Evolutionary conservation across 257 asterid species (phyloP), one percentile per base, ranked within the genome.

Genomic region (Fraxinus excelsior): DNA sequence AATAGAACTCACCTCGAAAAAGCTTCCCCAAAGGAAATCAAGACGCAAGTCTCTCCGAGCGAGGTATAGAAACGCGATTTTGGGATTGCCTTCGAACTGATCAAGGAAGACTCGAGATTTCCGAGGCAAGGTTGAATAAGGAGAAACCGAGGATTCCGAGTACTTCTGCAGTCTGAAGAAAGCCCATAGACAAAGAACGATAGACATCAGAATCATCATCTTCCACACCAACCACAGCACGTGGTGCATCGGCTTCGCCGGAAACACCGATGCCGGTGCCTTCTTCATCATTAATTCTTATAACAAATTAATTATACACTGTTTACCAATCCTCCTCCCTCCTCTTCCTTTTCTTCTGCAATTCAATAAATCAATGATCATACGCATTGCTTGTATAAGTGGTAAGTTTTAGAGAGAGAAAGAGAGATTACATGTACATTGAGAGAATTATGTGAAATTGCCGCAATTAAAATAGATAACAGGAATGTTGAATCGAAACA

Each of bases 1-100:
- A 78, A 74, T 12, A 13, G 31, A 64, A 79, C 78, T 75, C 38
- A 96, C 99, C 99, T 96, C 91, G 74, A 96, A 91, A 81, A 90
- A 96, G 78, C 88, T 88, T 60, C 85, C 94, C 99, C 99, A 93
- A 2, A 96, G 88, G 77, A 93, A 96, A 90, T 93, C 99, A 38
- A 96, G 97, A 28, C 97, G 98, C 85, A 93, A 86, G 81, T 86
- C 84, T 19, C 86, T 83, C 74, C 97, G 88, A 44, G 86, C 87
- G 23, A 93, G 89, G 74, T 89, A 96, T 58, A 93, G 77, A 80
- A 96, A 96, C 6, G 99, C 96, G 80, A 96, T 79, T 84, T 90
- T 96, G 1, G 96, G 92, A 85, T 83, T 83, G 31, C 96, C 96
- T 25, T n/a, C 66, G 81, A 84, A 87, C 1, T 76, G 81, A 74